Base-by-base conservation (phyloP, 495 filamentous ascomycete genomes). In the Sphaerosporella brunnea region DNA sequence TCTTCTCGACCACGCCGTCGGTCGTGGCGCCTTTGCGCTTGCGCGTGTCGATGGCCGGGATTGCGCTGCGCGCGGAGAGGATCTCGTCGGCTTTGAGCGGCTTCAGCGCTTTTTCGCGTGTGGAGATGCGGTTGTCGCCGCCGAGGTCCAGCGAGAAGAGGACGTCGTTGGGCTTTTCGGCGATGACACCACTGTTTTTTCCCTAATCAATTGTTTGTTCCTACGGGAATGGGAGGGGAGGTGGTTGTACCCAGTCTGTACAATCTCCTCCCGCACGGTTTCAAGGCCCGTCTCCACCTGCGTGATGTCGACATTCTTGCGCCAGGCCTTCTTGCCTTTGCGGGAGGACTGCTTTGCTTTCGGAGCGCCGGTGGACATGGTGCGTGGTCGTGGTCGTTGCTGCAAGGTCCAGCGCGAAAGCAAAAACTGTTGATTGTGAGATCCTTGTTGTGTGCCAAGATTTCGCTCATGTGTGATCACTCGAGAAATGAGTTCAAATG, bases 251-350 rank as follows among this genome's bases (percentile, higher is more conserved):
- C n/a, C n/a, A n/a, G n/a, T n/a, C 70, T 77, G 74, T 50, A 92
- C 84, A 53, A 92, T 77, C 67, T 93, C 84, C 36, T 87, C 82
- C 51, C 86, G 81, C 53, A 85, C 67, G 51, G 79, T 66, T 48
- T 92, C 81, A 36, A 97, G 74, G 36, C 92, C 90, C 51, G 78
- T 68, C 53, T 84, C 72, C 20, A 97, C 71, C 46, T 90, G 79
- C 11, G 82, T 76, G 40, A 96, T 71, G 64, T 97, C 85, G 58
- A 96, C 82, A 68, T 97, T 92, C 64, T 96, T 97, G 54, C 90
- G 73, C 90, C 90, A 97, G 16, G 90, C 90, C 65, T 87, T 94
- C 68, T 97, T 97, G 51, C 90, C 88, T 64, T 96, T 97, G 58
- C 90, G 72, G 9, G 87, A 94, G 35, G 87, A 78, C 63, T 96